These are phyloP conservation scores for Torulaspora maleeae DNA, from an alignment of 805 yeast species.

Conservation along the genomic window DNA sequence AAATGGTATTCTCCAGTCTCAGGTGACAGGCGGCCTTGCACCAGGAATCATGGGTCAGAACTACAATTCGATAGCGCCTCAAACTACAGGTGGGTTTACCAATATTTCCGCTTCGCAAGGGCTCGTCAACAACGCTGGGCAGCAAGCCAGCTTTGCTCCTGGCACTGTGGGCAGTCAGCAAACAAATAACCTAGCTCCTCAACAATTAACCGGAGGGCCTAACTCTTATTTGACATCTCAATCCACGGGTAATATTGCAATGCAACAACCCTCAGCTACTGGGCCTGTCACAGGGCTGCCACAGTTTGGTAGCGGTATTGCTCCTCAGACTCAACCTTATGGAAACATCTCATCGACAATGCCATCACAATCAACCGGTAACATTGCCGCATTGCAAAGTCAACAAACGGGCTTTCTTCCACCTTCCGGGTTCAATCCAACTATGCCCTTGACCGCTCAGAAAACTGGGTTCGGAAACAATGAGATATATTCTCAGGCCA, in stretches of 20 bases:
- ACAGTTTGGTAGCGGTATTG: slow-evolving; percentile 23
- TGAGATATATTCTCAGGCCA: slow-evolving; percentile 37
- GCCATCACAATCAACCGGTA: slow-evolving; percentile 44
- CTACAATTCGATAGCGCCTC: slow-evolving; percentile 41
- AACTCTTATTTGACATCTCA: slow-evolving; percentile 18
- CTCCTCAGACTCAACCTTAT: slow-evolving; percentile 38
- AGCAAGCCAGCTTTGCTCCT: slow-evolving; percentile 33
- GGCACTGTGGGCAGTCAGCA: slow-evolving; percentile 36
- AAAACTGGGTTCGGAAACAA: slow-evolving; percentile 46
- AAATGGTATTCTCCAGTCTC: slow-evolving; percentile 34
- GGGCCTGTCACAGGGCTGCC: slow-evolving; percentile 32
- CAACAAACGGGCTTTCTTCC: slow-evolving; percentile 68
- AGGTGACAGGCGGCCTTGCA: slow-evolving; percentile 42
- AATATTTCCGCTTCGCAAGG: slow-evolving; percentile 5
- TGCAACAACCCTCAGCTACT: slow-evolving; percentile 22
- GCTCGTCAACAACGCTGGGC: slow-evolving; percentile 6
- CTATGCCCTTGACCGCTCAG: slow-evolving; percentile 38
- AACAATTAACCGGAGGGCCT: slow-evolving; percentile 48
- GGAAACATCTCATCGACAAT: slow-evolving; percentile 23
- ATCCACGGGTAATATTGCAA: slow-evolving; percentile 25
- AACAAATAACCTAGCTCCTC: slow-evolving; percentile 36
- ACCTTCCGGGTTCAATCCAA: slow-evolving; percentile 37
- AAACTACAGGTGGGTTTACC: slow-evolving; percentile 44
- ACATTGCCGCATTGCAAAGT: slow-evolving; percentile 18
- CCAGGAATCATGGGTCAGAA: slow-evolving; percentile 2